These are phyloP conservation scores for Aspergillus arachidicola DNA, from an alignment of 2,329 filamentous ascomycete species.

Conservation along the genomic window DNA sequence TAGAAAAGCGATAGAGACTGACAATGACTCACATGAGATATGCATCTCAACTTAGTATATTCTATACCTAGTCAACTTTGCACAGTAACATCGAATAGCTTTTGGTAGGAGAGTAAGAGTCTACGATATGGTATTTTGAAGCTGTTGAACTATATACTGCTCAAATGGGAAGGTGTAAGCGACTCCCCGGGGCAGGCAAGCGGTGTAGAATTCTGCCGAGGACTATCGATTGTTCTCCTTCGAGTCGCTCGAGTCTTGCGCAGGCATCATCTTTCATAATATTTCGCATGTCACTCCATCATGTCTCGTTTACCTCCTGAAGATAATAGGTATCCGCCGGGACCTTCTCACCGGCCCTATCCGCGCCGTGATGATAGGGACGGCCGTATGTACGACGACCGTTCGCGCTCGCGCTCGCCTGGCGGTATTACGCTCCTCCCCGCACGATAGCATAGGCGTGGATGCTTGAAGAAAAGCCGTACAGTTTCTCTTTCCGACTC, in stretches of 20 bases:
- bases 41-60: too few species aligned
- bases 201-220: slow-evolving; percentile 24
- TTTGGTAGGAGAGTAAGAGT: too few species aligned
- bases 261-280: not conserved
- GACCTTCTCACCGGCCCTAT: slow-evolving; percentile 26
- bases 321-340: slow-evolving; percentile 29
- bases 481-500: slow-evolving; percentile 19
- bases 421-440: slow-evolving; percentile 49
- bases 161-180: not conserved
- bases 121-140: not conserved
- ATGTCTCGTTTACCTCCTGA: slow-evolving; percentile 35
- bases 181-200: slow-evolving; percentile 1
- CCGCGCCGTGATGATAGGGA: slow-evolving; percentile 41
- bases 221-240: not conserved
- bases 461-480: slow-evolving; percentile 11
- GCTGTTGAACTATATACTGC: not conserved
- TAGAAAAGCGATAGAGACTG: too few species aligned
- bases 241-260: slow-evolving; percentile 1
- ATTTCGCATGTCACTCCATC: slow-evolving; percentile 15
- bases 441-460: slow-evolving; percentile 44
- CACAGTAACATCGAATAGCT: too few species aligned
- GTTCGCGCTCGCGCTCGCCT: slow-evolving; percentile 43
- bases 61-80: too few species aligned
- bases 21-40: too few species aligned
- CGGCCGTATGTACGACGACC: slow-evolving; percentile 52